Evolutionary conservation across 805 yeast genomes (phyloP), one percentile per base, ranked within the genome.

Genomic region (Teunomyces barrocoloradensis): DNA sequence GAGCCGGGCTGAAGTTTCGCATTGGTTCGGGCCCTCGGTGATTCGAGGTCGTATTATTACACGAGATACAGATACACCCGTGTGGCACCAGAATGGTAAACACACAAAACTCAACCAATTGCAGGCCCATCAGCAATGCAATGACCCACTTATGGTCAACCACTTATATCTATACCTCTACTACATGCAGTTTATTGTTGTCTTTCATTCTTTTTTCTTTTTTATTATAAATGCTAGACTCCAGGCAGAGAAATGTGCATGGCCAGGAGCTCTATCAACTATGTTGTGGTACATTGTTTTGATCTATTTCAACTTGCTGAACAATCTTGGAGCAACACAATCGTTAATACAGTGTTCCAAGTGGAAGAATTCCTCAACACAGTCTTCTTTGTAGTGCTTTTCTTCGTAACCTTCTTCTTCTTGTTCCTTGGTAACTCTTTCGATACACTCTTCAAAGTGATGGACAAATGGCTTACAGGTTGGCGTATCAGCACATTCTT

Each of bases 321-420:
- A 89, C 69, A 91, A 77, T 71, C 82, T 85, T 73, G 96, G 96
- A 53, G 96, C 89, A 67, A 85, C 89, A 77, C 96, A 83, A 68
- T 88, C 94, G 73, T 89, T 89, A 61, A 91, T 59, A 77, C 95
- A 89, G 73, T 92, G 97, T 71, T 89, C 89, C 68, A 91, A 79
- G 74, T 94, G 98, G 89, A 92, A 92, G 60, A 87, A 92, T 74
- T 92, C 99, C 74, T 92, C 98, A 53, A 92, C 86, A 79, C 99
- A 92, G 74, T 92, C 97, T 78, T 92, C 99, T 75, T 92, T 92
- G 79, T 89, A 78, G 9, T 77, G 83, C 61, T 79, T 80, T 49
- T 86, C 84, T 25, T 73, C 96, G 68, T 92, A 91, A 59, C 77
- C 96, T 57, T 80, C 86, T 64, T 88, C 91, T 74, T 90, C 89